Conservation (phyloP, 2,329 filamentous ascomycete genomes). For the Macrophomina pseudophaseolina region DNA sequence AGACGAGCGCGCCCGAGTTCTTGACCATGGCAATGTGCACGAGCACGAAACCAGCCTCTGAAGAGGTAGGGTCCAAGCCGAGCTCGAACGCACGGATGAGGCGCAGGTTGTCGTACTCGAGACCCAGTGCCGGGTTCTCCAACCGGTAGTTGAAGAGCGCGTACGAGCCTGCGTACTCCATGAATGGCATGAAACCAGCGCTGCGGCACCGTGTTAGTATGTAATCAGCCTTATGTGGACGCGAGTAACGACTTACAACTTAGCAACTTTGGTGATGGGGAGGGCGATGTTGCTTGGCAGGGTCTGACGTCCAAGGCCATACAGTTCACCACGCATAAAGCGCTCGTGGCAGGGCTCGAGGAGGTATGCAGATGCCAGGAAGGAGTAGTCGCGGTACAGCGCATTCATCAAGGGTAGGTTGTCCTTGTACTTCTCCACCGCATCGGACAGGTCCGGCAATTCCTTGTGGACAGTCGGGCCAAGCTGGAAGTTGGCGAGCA, state of each 20-base stretch:
- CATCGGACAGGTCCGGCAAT: constrained; percentile 76
- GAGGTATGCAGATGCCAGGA: constrained; percentile 85
- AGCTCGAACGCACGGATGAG: constrained; percentile 90
- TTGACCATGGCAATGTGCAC: constrained; percentile 96
- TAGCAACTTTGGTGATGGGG: constrained; percentile 81
- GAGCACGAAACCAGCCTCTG: constrained; percentile 94
- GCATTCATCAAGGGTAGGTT: constrained; percentile 84
- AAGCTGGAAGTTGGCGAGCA: constrained; percentile 75
- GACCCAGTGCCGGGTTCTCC: constrained; percentile 59
- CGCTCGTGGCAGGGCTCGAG: constrained; percentile 89
- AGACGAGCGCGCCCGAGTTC: constrained; percentile 78
- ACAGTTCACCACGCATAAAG: constrained; percentile 67
- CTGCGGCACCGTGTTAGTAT: constrained; percentile 41
- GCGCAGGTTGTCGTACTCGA: constrained; percentile 69
- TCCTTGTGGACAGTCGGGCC: constrained; percentile 75
- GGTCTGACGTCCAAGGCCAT: constrained; percentile 76
- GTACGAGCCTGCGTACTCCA: constrained; percentile 77
- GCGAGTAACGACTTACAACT: constrained; percentile 70
- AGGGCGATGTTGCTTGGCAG: constrained; percentile 77
- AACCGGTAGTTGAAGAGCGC: constrained; percentile 68
- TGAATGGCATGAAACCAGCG: constrained; percentile 83
- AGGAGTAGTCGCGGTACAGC: constrained; percentile 89
- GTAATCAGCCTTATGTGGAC: not conserved
- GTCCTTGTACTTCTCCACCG: constrained; percentile 71
- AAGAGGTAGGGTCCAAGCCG: constrained; percentile 83